Evolutionary conservation across 345 rosid genomes (phyloP), one percentile per base, ranked within the genome.

Genomic region (Salix dunnii): DNA sequence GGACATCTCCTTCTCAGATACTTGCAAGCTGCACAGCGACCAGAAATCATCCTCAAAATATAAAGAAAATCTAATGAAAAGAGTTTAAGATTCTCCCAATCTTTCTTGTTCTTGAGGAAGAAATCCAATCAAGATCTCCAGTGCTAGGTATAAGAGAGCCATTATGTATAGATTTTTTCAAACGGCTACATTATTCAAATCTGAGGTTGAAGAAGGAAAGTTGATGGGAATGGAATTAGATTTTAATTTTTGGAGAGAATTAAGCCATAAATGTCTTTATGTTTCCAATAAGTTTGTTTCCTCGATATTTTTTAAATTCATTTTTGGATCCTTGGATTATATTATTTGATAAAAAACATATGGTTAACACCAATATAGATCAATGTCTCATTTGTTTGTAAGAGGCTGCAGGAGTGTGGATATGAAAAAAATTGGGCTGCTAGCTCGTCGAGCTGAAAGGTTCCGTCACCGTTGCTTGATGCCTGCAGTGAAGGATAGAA

Each of bases 331-430:
- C n/a, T n/a, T n/a, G n/a, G n/a, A n/a, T n/a, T n/a, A n/a, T n/a
- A n/a, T n/a, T n/a, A n/a, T n/a, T n/a, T n/a, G n/a, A n/a, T n/a
- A n/a, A n/a, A n/a, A n/a, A n/a, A n/a, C n/a, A n/a, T n/a, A n/a
- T n/a, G n/a, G n/a, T n/a, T n/a, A n/a, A n/a, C n/a, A n/a, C n/a
- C n/a, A n/a, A n/a, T n/a, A n/a, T n/a, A n/a, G n/a, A n/a, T n/a
- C n/a, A n/a, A n/a, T n/a, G n/a, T 95, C 99, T 82, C 96, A 85
- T 89, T 95, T 96, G 25, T 91, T 91, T 69, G 91, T 82, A 9
- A 93, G 91, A 71, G 94, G 96, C 78, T 68, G 93, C 77, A 93
- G 62, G 16, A 90, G 92, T 20, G 96, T 21, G 97, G 97, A 78
- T 81, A 91, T 53, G 97, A 93, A 68, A 80, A 82, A 76, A n/a